Percentiles rank a stretch among this genome's conserved stretches.
These are phyloP conservation scores for Leonotis leonurus DNA, from an alignment of 257 asterid genomes.

Conservation along the genomic window DNA sequence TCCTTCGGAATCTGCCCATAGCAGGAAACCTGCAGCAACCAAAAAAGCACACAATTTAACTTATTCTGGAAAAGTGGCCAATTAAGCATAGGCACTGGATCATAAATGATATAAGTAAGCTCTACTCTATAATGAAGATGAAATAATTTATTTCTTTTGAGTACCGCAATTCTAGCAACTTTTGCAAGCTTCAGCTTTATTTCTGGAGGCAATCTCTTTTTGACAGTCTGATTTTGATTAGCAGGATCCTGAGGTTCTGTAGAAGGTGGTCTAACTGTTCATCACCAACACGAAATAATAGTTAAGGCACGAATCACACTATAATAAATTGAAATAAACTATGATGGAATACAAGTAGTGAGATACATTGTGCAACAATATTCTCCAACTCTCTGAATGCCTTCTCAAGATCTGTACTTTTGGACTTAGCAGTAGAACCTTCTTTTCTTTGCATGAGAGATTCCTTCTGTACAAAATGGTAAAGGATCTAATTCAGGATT, in stretches of 20 bases:
- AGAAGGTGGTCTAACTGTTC: constrained; percentile 65
- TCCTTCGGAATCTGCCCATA: constrained; percentile 63
- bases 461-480: constrained; percentile 33
- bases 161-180: constrained; percentile 80
- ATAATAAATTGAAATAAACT: not conserved
- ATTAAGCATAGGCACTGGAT: not conserved
- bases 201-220: constrained; percentile 70
- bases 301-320: not conserved
- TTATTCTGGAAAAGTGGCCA: not conserved
- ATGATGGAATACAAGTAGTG: constrained; percentile 4
- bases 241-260: constrained; percentile 59
- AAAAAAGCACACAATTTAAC: not conserved
- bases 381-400: constrained; percentile 76
- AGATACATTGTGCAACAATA: constrained; percentile 72
- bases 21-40: constrained; percentile 57
- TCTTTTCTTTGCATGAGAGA: constrained; percentile 41
- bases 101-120: constrained; percentile 10
- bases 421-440: constrained; percentile 51
- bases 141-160: constrained; percentile 1
- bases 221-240: constrained; percentile 52
- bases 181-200: constrained; percentile 70
- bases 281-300: constrained; percentile 5
- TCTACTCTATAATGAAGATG: constrained; percentile 2
- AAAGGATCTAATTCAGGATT: constrained; percentile 8
- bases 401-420: constrained; percentile 60